A percentile compares a stretch with the other conserved stretches of the same genome.
Evolutionary conservation across 176 grass and related monocot genomes (phyloP).

Genomic region (Puccinellia tenuiflora): DNA sequence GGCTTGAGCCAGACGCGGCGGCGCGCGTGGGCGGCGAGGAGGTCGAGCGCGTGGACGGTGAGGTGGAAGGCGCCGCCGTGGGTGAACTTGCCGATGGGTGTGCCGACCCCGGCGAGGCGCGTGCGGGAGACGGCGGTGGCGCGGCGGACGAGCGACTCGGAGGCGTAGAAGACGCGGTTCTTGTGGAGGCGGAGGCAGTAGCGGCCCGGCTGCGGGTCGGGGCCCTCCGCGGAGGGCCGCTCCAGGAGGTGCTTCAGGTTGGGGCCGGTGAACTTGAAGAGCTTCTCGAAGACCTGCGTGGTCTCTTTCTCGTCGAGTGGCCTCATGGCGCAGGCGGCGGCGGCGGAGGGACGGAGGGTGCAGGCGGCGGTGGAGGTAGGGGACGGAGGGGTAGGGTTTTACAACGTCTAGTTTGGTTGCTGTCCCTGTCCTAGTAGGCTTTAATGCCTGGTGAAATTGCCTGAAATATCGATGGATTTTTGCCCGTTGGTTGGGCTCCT

Average conservation of each 20-base stretch:
- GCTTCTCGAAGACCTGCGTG: constrained; percentile 69
- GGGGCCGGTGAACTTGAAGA: constrained; percentile 84
- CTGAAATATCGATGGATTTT: too few species aligned
- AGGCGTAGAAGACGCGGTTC: constrained; percentile 82
- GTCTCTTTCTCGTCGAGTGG: constrained; percentile 95
- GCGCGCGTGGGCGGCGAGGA: constrained; percentile 80
- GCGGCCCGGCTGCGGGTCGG: constrained; percentile 43
- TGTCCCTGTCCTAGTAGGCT: too few species aligned
- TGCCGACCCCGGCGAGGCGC: constrained; percentile 62
- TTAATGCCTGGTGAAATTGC: too few species aligned
- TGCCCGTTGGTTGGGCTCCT: too few species aligned
- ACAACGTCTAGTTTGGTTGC: too few species aligned
- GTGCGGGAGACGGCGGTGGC: constrained; percentile 52
- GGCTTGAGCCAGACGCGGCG: constrained; percentile 90
- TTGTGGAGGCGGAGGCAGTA: constrained; percentile 91
- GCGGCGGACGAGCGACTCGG: constrained; percentile 67
- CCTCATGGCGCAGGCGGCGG: constrained; percentile 31
- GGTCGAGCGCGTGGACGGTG: constrained; percentile 75
- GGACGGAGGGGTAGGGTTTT: background rate
- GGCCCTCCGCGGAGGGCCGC: constrained; percentile 62
- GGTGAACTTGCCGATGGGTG: constrained; percentile 82
- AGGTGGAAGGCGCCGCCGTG: constrained; percentile 77
- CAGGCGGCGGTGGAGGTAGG: too few species aligned
- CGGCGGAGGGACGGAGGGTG: too few species aligned
- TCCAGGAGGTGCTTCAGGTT: constrained; percentile 85